These are phyloP conservation scores for Puccinia sorghi DNA, from an alignment of 1,284 basidiomycete genomes.

Conservation along the genomic window DNA sequence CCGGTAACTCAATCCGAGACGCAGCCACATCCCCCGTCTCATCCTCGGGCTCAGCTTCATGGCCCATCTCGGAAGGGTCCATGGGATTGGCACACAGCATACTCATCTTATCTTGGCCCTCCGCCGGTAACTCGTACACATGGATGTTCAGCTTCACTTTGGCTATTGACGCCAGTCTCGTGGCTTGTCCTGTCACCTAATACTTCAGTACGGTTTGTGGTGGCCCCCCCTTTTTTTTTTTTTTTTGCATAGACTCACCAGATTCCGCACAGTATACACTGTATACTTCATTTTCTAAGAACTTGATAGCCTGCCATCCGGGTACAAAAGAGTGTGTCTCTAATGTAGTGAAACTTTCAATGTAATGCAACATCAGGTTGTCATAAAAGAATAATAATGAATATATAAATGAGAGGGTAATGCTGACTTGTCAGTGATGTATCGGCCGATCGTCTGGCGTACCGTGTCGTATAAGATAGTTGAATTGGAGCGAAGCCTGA, in stretches of 20 bases:
- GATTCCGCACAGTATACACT: conserved; percentile 43
- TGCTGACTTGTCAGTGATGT: conserved; percentile 61
- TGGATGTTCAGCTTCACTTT: conserved; percentile 64
- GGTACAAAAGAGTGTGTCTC: conserved; percentile 33
- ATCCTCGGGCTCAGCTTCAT: conserved; percentile 27
- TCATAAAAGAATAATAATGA: background rate
- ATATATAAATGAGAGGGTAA: background rate
- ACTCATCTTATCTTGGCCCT: conserved; percentile 59
- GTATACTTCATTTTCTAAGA: conserved; percentile 38
- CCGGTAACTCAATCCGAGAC: conserved; percentile 89
- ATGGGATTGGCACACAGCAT: conserved; percentile 76
- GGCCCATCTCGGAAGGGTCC: conserved; percentile 54
- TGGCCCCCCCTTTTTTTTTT: background rate
- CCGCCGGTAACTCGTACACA: conserved; percentile 75
- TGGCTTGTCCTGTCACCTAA: background rate
- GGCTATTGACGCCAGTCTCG: conserved; percentile 11
- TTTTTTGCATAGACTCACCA: background rate
- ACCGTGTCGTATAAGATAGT: conserved; percentile 73
- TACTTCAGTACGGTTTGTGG: background rate
- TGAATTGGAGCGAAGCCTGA: conserved; percentile 68
- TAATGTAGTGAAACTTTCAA: conserved; percentile 61
- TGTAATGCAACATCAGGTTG: conserved; percentile 61
- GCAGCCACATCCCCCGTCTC: conserved; percentile 47
- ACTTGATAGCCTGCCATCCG: conserved; percentile 43
- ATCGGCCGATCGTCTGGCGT: conserved; percentile 66